A percentile compares a stretch with the other conserved stretches of the same genome.
Evolutionary conservation across 1,284 basidiomycete genomes (phyloP).

Genomic region (Fomitopsis palustris): DNA sequence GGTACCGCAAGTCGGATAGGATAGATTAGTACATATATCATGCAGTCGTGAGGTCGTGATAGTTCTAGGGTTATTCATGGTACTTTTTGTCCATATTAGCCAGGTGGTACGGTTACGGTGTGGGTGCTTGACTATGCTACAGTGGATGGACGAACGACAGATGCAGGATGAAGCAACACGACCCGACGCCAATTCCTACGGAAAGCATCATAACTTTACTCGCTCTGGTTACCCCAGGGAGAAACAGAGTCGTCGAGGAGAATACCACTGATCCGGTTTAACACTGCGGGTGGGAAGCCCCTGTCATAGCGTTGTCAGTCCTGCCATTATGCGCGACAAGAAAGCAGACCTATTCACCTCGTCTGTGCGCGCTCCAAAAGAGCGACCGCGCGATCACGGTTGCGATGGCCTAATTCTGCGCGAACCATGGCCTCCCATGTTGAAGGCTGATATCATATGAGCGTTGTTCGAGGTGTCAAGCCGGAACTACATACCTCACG

Average conservation of each 20-base stretch:
- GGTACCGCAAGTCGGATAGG: slow-evolving; percentile 8
- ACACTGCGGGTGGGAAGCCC: slow-evolving; percentile 57
- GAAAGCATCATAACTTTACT: slow-evolving; percentile 8
- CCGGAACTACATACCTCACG: slow-evolving; percentile 68
- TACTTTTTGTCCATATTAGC: slow-evolving; percentile 1
- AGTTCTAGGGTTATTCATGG: slow-evolving; percentile 1
- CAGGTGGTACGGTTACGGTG: not conserved
- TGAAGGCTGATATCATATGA: slow-evolving; percentile 46
- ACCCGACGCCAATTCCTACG: not conserved
- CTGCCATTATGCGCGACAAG: not conserved
- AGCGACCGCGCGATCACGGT: slow-evolving; percentile 66
- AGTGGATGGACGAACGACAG: not conserved
- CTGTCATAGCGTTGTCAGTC: slow-evolving; percentile 33
- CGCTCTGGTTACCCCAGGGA: slow-evolving; percentile 27
- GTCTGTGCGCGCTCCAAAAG: slow-evolving; percentile 76
- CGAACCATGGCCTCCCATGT: slow-evolving; percentile 96
- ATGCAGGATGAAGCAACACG: not conserved
- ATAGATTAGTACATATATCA: slow-evolving; percentile 8
- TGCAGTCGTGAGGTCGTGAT: not conserved
- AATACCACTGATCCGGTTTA: slow-evolving; percentile 40
- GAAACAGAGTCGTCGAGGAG: slow-evolving; percentile 34
- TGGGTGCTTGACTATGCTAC: slow-evolving; percentile 2
- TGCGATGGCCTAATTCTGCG: slow-evolving; percentile 81
- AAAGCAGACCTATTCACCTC: slow-evolving; percentile 44
- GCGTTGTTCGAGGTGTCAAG: not conserved